phyloP scores from a whole-genome alignment of 2,329 filamentous ascomycete species.

The Fonsecaea monophora region DNA sequence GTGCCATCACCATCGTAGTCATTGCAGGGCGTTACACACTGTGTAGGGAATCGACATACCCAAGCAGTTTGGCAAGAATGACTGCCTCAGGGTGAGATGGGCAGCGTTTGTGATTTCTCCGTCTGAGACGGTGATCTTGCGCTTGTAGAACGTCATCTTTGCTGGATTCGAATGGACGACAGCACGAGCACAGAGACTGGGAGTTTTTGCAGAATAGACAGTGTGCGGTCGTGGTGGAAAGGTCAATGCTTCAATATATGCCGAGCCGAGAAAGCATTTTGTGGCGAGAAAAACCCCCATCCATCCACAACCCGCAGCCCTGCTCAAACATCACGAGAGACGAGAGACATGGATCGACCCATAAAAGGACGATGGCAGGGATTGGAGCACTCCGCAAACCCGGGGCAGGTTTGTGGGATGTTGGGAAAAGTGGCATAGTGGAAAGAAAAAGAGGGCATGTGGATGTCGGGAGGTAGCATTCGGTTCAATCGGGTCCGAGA shows the following conservation, averaged over 20 bases:
- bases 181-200: background rate
- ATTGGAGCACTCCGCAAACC: background rate
- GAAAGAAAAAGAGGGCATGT: background rate
- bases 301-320: background rate
- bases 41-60: slow-evolving; percentile 9
- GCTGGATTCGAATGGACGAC: background rate
- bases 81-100: slow-evolving; percentile 50
- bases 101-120: slow-evolving; percentile 45
- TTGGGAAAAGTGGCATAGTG: background rate
- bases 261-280: background rate
- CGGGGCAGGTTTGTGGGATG: background rate
- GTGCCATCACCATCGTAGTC: background rate
- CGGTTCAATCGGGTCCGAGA: background rate
- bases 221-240: background rate
- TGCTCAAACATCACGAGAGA: background rate
- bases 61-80: slow-evolving; percentile 48
- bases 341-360: background rate
- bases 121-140: slow-evolving; percentile 18
- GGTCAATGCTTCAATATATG: background rate
- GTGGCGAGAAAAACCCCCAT: background rate
- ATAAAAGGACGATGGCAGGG: background rate
- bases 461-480: background rate
- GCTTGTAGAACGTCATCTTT: slow-evolving; percentile 14
- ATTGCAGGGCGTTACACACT: background rate
- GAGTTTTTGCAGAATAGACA: background rate